Evolutionary conservation across 2,329 filamentous ascomycete genomes (phyloP), one percentile per base, ranked within the genome.

Genomic region (Colletotrichum agaves): DNA sequence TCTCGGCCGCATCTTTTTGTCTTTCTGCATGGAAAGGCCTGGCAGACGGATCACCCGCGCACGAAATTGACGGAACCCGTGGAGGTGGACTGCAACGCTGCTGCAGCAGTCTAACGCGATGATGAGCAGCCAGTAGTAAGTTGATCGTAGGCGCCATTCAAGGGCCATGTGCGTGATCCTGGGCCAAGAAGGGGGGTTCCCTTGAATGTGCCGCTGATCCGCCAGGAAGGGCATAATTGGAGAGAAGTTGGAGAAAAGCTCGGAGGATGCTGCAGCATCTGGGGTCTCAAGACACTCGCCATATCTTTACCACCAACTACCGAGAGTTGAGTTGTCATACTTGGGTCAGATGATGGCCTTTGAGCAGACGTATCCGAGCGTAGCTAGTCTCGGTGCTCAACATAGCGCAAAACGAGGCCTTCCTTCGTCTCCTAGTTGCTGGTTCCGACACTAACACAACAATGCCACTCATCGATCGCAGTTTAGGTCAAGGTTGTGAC

Each of bases 61-160:
- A 39, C 31, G 4, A 41, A 46, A 17, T 39, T 63, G 43, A 27
- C 46, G 39, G 50, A 37, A 27, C 21, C 21, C 35, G 27, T 63
- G 31, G 31, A 63, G 60, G 60, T 63, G 64, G 21, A 13, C 53
- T 57, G 21, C 44, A 33, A 52, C 60, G 46, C 60, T 63, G 27
- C 23, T 63, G 27, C 23, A 33, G 50, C 44, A 56, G 50, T 31
- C 50, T 33, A 41, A 56, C 11, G 19, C 41, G 58, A 37, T 12
- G 23, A 52, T 33, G 57, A 39, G 37, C 37, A 19, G 33, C 21
- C 47, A 47, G 23, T 37, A 3, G 39, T 33, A 8, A 21, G 41
- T 41, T 41, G 58, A 61, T 62, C 57, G 10, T 37, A 41, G 35
- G 41, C 17, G 17, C 27, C 33, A 17, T 19, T 19, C 19, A 19